A percentile compares a stretch with the other conserved stretches of the same genome.
Conservation (phyloP, 2,329 filamentous ascomycete species). For the Fusarium poae region DNA sequence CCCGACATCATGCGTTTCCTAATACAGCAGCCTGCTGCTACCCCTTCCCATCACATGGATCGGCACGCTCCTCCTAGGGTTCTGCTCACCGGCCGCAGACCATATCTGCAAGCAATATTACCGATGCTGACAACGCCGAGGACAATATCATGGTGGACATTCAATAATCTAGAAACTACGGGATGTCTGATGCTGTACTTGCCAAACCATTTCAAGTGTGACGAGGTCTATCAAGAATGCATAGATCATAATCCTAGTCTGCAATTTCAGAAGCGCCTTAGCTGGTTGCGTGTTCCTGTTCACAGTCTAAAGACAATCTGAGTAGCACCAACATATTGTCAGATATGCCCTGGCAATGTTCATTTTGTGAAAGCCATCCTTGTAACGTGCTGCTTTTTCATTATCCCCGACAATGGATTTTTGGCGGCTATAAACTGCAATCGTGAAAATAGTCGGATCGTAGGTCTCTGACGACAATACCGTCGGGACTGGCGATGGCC, state of each 20-base stretch:
- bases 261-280: slow-evolving; percentile 12
- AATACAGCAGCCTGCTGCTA: slow-evolving; percentile 46
- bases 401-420: slow-evolving; percentile 2
- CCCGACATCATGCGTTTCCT: slow-evolving; percentile 47
- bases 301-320: slow-evolving; percentile 10
- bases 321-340: slow-evolving; percentile 15
- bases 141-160: slow-evolving; percentile 9
- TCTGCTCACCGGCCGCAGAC: slow-evolving; percentile 48
- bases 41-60: slow-evolving; percentile 49
- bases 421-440: slow-evolving; percentile 1
- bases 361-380: slow-evolving; percentile 1
- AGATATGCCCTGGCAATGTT: slow-evolving; percentile 4
- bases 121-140: slow-evolving; percentile 35
- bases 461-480: slow-evolving; percentile 30
- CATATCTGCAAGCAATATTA: slow-evolving; percentile 46
- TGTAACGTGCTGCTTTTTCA: neutral
- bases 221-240: slow-evolving; percentile 32
- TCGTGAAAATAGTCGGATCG: slow-evolving; percentile 3
- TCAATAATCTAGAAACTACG: slow-evolving; percentile 8
- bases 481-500: slow-evolving; percentile 25
- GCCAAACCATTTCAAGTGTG: slow-evolving; percentile 15
- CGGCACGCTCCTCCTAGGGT: slow-evolving; percentile 32
- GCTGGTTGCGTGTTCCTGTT: slow-evolving; percentile 28
- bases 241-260: slow-evolving; percentile 21
- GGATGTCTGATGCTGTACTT: slow-evolving; percentile 2